These are phyloP conservation scores for Phytopythium litorale DNA, from an alignment of 352 stramenopile genomes.

Conservation along the genomic window DNA sequence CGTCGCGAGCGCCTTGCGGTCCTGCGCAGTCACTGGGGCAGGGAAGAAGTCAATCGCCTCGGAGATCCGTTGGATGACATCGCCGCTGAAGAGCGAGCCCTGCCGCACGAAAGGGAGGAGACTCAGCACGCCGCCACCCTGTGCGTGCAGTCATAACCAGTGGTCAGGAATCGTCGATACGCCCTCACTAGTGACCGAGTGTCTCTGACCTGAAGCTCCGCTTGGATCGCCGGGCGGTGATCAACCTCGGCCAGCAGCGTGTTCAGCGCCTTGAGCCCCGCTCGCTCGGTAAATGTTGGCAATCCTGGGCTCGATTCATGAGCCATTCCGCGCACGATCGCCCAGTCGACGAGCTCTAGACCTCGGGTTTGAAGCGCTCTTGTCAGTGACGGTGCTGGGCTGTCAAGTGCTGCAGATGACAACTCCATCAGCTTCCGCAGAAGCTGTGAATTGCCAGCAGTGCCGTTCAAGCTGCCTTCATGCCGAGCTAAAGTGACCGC, in stretches of 20 bases:
- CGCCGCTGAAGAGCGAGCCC: conserved; percentile 50
- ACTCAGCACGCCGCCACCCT: conserved; percentile 60
- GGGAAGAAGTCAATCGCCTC: conserved; percentile 33
- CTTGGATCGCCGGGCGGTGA: conserved; percentile 55
- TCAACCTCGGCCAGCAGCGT: conserved; percentile 35
- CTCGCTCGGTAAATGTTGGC: conserved; percentile 38
- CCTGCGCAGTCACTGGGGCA: conserved; percentile 30
- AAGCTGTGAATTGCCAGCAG: not conserved
- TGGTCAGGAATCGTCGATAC: not conserved
- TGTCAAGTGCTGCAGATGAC: not conserved
- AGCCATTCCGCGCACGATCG: conserved; percentile 37
- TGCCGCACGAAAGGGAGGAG: conserved; percentile 77
- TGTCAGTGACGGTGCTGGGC: not conserved
- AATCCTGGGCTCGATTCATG: conserved; percentile 35
- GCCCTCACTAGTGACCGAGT: not conserved
- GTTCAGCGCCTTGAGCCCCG: conserved; percentile 45
- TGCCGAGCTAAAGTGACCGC: conserved; percentile 11
- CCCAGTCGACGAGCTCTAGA: conserved; percentile 49
- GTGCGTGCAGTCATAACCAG: not conserved
- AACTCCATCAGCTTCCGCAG: not conserved
- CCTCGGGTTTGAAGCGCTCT: conserved; percentile 24
- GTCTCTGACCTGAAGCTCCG: conserved; percentile 41
- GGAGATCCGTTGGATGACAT: conserved; percentile 43
- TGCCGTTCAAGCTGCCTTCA: not conserved
- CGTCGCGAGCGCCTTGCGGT: conserved; percentile 56